Base-by-base conservation (phyloP, 768 basidiomycete genomes). In the Kwoniella botswanensis region DNA sequence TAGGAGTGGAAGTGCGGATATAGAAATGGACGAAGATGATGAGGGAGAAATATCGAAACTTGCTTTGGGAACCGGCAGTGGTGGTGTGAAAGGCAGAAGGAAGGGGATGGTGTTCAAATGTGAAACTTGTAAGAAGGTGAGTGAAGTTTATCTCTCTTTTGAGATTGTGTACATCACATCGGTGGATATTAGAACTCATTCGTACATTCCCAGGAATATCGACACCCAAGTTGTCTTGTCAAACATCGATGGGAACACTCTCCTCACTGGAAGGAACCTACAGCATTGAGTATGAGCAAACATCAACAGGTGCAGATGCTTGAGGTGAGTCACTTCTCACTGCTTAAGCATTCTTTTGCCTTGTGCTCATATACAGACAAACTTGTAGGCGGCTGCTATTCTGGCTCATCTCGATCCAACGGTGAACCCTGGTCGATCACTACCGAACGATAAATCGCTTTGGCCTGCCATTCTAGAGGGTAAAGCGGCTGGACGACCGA, bases 181-280 rank as follows among this genome's bases (percentile, higher is more conserved):
- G 7, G 35, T 35, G 35, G 35, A 6, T 6, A 35, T 35, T 35
- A 9, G 35, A 1, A 35, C 17, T n/a, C 1, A 26, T 73, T 4
- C 63, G 58, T 9, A 44, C 63, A 10, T 12, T 35, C 35, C 35
- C 68, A 84, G 83, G 81, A 85, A 67, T 86, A 86, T 71, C 82
- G 85, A 2, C 95, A 98, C 84, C 94, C 94, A 2, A 93, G 92
- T 13, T 98, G 95, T 84, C 86, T 98, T 59, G 92, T 95, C 84
- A 98, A 98, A 84, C 96, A 98, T 80, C 91, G 96, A 43, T 98
- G 96, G 96, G 95, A 98, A 79, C 93, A 96, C 80, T 93, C 92
- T 43, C 92, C 93, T 21, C 94, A 97, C 78, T 98, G 96, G 96
- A 90, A 92, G 55, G 93, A 94, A 82, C 92, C 94, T 1, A 88